Evolutionary conservation across 169 alveolate species (phyloP).

Genomic region (Plasmodium vivax): DNA sequence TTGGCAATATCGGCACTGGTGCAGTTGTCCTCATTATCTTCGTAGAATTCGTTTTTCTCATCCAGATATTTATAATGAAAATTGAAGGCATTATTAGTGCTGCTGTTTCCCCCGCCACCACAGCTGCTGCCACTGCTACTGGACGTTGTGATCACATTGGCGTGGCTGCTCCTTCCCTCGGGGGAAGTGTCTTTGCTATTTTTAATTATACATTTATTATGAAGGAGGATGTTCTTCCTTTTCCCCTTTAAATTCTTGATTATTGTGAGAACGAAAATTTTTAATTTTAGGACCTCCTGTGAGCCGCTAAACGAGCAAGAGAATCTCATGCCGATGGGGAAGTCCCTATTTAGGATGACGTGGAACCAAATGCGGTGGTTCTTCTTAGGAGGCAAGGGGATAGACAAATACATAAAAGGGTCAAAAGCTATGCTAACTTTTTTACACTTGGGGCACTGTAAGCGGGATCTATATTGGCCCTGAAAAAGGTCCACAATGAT

Average conservation of each 20-base stretch:
- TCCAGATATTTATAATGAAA: conserved; percentile 40
- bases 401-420: conserved; percentile 90
- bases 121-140: conserved; percentile 1
- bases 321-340: conserved; percentile 32
- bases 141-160: neutral
- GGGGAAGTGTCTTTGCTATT: conserved; percentile 16
- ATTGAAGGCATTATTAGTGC: conserved; percentile 13
- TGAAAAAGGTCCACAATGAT: conserved; percentile 91
- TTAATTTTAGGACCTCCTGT: conserved; percentile 56
- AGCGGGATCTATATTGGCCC: conserved; percentile 90
- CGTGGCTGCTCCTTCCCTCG: conserved; percentile 8
- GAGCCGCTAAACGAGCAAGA: conserved; percentile 58
- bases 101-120: neutral
- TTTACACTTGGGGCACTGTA: conserved; percentile 89
- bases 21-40: neutral
- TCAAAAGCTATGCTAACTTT: conserved; percentile 90
- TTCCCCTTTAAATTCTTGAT: conserved; percentile 40
- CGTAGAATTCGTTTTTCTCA: conserved; percentile 26
- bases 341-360: conserved; percentile 34
- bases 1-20: conserved; percentile 1
- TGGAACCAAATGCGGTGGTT: conserved; percentile 66
- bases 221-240: conserved; percentile 24
- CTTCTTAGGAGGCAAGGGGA: conserved; percentile 87
- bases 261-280: conserved; percentile 7
- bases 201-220: conserved; percentile 34